These are phyloP conservation scores for Solanum rostratum DNA, from an alignment of 257 asterid species.

Conservation along the genomic window DNA sequence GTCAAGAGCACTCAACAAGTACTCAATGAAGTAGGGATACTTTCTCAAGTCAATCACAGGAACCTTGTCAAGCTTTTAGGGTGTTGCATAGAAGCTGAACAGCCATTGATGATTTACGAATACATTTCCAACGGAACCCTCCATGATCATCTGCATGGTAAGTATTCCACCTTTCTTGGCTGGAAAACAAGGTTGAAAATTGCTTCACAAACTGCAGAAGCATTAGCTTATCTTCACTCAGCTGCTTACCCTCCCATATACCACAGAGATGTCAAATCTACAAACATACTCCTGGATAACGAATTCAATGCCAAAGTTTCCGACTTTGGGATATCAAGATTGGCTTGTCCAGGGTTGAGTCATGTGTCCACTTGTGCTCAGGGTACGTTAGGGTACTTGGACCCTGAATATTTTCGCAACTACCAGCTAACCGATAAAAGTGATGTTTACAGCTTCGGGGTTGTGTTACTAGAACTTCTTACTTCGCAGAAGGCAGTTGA, in stretches of 20 bases:
- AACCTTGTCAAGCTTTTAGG: conserved; percentile 33
- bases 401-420: conserved; percentile 31
- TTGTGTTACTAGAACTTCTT: conserved; percentile 29
- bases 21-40: conserved; percentile 28
- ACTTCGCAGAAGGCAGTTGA: conserved; percentile 31
- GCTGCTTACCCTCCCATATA: conserved; percentile 32
- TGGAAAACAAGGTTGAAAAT: conserved; percentile 28
- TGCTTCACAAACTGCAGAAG: conserved; percentile 36
- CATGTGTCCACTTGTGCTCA: conserved; percentile 38
- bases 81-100: conserved; percentile 33
- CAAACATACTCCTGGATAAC: conserved; percentile 28
- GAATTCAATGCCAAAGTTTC: conserved; percentile 30
- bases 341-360: conserved; percentile 28
- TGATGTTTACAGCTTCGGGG: conserved; percentile 39
- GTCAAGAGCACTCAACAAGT: conserved; percentile 25
- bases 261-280: conserved; percentile 39
- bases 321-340: conserved; percentile 31
- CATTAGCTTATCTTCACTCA: conserved; percentile 34
- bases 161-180: conserved; percentile 11
- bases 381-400: conserved; percentile 36
- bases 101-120: conserved; percentile 31
- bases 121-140: conserved; percentile 34
- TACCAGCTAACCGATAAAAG: conserved; percentile 31
- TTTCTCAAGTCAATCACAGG: conserved; percentile 42
- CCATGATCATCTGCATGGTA: conserved; percentile 27